A percentile compares a stretch with the other conserved stretches of the same genome.
phyloP scores from a whole-genome alignment of 352 stramenopile genomes.

The Elongisporangium undulatum region DNA sequence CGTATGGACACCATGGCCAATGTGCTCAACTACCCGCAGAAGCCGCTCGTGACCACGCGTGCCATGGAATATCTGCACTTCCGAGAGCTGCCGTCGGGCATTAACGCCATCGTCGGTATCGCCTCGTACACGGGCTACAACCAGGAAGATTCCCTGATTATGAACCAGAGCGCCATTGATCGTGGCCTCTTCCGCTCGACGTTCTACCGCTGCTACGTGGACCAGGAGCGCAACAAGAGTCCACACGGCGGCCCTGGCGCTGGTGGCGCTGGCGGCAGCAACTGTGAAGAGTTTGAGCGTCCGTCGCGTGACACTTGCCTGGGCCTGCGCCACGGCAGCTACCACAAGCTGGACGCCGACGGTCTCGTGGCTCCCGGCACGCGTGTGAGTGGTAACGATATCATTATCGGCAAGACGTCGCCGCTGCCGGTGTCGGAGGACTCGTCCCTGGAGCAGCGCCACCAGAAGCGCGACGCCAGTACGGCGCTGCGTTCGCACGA shows the following conservation, averaged over 20 bases:
- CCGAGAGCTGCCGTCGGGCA: constrained; percentile 97
- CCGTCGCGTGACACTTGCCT: constrained; percentile 93
- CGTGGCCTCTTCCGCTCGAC: constrained; percentile 98
- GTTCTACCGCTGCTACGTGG: constrained; percentile 98
- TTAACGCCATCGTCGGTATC: constrained; percentile 95
- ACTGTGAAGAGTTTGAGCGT: constrained; percentile 95
- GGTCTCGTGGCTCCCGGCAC: constrained; percentile 95
- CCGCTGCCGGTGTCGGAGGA: constrained; percentile 81
- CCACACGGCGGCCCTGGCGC: constrained; percentile 51
- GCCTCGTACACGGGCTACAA: constrained; percentile 95
- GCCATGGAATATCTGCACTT: constrained; percentile 99
- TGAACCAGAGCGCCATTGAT: constrained; percentile 99
- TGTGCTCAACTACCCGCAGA: constrained; percentile 99
- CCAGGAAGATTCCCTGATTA: constrained; percentile 99
- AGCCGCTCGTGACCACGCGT: constrained; percentile 97
- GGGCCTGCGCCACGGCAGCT: constrained; percentile 95
- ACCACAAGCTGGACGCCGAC: constrained; percentile 99
- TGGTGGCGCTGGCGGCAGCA: constrained; percentile 49
- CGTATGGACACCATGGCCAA: constrained; percentile 99
- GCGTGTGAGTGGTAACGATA: constrained; percentile 96
- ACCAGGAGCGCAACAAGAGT: constrained; percentile 90
- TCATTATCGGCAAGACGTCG: constrained; percentile 99
- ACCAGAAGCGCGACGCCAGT: constrained; percentile 97
- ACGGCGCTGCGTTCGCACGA: constrained; percentile 97
- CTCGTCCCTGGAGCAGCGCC: constrained; percentile 79